These are phyloP conservation scores for Monosiga brevicollis DNA, from an alignment of 78 protist genomes.

Conservation along the genomic window DNA sequence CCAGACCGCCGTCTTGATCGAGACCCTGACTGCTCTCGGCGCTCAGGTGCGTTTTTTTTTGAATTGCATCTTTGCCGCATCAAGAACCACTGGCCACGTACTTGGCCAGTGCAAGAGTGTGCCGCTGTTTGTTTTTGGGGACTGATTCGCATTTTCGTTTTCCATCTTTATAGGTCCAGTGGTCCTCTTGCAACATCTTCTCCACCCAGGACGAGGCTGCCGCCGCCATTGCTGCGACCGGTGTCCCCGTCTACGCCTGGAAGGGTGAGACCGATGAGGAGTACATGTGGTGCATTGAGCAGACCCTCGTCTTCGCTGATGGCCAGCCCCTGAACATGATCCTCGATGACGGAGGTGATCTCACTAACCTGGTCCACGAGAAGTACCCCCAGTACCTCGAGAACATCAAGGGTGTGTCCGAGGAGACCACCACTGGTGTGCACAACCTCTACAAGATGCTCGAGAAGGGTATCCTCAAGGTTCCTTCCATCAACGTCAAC, in stretches of 20 bases:
- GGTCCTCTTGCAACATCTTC: conserved; percentile 99
- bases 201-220: conserved; percentile 99
- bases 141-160: too few species aligned
- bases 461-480: conserved; percentile 66
- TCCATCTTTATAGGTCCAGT: too few species aligned
- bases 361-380: conserved; percentile 92
- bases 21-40: conserved; percentile 92
- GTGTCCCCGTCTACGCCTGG: conserved; percentile 95
- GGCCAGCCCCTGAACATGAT: conserved; percentile 76
- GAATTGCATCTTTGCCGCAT: too few species aligned
- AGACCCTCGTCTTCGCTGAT: conserved; percentile 79
- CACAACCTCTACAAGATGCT: conserved; percentile 89
- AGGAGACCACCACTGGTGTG: conserved; percentile 99
- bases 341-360: conserved; percentile 99
- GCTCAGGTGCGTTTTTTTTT: too few species aligned
- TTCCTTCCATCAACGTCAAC: conserved; percentile 99
- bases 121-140: too few species aligned
- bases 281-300: conserved; percentile 90
- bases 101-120: too few species aligned
- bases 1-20: conserved; percentile 98
- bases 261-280: conserved; percentile 98
- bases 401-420: conserved; percentile 88
- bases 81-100: too few species aligned
- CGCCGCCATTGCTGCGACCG: conserved; percentile 96
- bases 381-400: conserved; percentile 57